Conservation (phyloP, 2,329 filamentous ascomycete species). For the Thelonectria rubi region DNA sequence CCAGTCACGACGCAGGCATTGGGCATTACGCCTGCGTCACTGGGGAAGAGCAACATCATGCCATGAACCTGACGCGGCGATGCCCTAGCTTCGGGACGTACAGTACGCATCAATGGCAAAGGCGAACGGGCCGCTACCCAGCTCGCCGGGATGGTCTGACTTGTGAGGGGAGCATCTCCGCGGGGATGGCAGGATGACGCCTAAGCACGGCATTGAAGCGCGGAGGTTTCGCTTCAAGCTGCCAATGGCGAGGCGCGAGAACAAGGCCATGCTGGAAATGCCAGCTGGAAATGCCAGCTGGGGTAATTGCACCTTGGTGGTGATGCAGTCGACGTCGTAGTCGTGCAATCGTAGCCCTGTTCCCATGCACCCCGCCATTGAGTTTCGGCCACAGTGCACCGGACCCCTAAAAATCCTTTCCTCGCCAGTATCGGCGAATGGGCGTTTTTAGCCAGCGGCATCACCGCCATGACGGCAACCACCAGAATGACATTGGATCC, state of each 20-base stretch:
- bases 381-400: background rate
- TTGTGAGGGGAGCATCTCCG: conserved; percentile 39
- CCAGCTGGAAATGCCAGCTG: too few species aligned
- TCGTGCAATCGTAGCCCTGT: background rate
- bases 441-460: too few species aligned
- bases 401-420: too few species aligned
- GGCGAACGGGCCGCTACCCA: conserved; percentile 33
- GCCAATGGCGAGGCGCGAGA: background rate
- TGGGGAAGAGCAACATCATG: conserved; percentile 21
- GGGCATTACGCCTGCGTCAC: background rate
- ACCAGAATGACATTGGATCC: too few species aligned
- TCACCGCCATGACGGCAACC: background rate
- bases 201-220: background rate
- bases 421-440: too few species aligned
- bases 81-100: conserved; percentile 8
- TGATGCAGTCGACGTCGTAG: background rate
- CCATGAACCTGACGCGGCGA: conserved; percentile 15
- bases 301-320: background rate
- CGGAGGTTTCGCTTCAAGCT: background rate
- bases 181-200: conserved; percentile 24
- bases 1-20: background rate
- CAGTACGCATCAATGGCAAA: background rate
- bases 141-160: conserved; percentile 37
- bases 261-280: background rate
- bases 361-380: background rate